Conservation (phyloP, 176 grass and related monocot genomes). For the Bonia amplexicaulis region DNA sequence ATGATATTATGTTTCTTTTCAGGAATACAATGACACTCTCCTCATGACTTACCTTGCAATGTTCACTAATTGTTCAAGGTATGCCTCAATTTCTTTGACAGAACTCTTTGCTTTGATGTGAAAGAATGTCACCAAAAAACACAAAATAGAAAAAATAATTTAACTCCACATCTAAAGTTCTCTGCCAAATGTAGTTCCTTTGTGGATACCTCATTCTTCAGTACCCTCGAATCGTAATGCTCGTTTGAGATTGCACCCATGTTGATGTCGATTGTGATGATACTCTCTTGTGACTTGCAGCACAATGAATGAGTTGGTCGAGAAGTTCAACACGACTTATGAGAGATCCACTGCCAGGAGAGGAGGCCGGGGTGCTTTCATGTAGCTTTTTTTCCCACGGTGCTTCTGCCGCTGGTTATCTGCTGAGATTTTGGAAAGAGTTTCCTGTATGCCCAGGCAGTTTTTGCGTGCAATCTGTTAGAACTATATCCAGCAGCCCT, state of each 20-base stretch:
- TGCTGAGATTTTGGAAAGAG: slow-evolving; percentile 24
- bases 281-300: slow-evolving; percentile 31
- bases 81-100: neutral
- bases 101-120: neutral
- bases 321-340: slow-evolving; percentile 82
- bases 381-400: slow-evolving; percentile 28
- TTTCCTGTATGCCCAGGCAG: neutral
- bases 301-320: slow-evolving; percentile 92
- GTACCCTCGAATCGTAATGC: neutral
- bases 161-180: neutral
- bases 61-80: slow-evolving; percentile 97
- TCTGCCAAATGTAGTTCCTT: neutral
- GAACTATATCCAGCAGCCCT: neutral
- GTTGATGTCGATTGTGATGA: neutral
- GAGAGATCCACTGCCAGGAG: slow-evolving; percentile 67
- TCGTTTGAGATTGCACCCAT: neutral
- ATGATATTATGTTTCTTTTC: slow-evolving; percentile 22
- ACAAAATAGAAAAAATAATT: neutral
- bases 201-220: neutral
- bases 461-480: slow-evolving; percentile 30
- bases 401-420: neutral
- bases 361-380: slow-evolving; percentile 86
- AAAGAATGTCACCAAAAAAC: neutral
- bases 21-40: slow-evolving; percentile 98
- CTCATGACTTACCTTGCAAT: slow-evolving; percentile 96